phyloP scores from a whole-genome alignment of 1,284 basidiomycete genomes.

The Ceratobasidium sp. region DNA sequence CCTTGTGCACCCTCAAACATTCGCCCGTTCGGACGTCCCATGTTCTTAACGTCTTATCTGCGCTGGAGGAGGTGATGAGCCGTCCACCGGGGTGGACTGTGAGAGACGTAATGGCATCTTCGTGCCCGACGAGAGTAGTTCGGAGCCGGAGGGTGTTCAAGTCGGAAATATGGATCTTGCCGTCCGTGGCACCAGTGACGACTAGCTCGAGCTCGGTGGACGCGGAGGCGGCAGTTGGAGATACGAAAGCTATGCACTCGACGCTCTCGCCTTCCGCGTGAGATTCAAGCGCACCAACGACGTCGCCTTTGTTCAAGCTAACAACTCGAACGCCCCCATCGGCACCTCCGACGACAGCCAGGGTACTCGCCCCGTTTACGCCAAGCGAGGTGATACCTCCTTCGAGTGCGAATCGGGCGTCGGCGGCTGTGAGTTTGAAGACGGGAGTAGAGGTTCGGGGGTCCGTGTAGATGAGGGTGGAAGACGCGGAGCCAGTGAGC shows the following conservation, averaged over 20 bases:
- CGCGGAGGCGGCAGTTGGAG: background rate
- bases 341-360: conserved; percentile 90
- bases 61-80: conserved; percentile 84
- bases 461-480: conserved; percentile 92
- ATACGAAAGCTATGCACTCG: conserved; percentile 87
- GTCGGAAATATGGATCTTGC: conserved; percentile 96
- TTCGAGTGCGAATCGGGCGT: conserved; percentile 82
- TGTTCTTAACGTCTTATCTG: conserved; percentile 87
- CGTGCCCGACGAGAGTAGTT: conserved; percentile 63
- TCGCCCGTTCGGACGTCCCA: conserved; percentile 94
- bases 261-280: conserved; percentile 92
- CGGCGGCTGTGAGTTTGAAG: conserved; percentile 81
- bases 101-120: conserved; percentile 91
- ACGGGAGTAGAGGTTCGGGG: conserved; percentile 82
- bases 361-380: conserved; percentile 84
- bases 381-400: conserved; percentile 89
- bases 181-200: conserved; percentile 93
- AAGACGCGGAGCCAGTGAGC: conserved; percentile 88
- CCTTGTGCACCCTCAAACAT: conserved; percentile 83
- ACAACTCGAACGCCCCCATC: conserved; percentile 88
- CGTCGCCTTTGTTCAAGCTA: conserved; percentile 87
- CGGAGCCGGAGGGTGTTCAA: conserved; percentile 85
- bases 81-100: conserved; percentile 78
- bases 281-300: conserved; percentile 84
- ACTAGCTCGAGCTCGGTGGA: conserved; percentile 74